A percentile compares a stretch with the other conserved stretches of the same genome.
Evolutionary conservation across 495 filamentous ascomycete species (phyloP).

Genomic region (Daldinia grandis): DNA sequence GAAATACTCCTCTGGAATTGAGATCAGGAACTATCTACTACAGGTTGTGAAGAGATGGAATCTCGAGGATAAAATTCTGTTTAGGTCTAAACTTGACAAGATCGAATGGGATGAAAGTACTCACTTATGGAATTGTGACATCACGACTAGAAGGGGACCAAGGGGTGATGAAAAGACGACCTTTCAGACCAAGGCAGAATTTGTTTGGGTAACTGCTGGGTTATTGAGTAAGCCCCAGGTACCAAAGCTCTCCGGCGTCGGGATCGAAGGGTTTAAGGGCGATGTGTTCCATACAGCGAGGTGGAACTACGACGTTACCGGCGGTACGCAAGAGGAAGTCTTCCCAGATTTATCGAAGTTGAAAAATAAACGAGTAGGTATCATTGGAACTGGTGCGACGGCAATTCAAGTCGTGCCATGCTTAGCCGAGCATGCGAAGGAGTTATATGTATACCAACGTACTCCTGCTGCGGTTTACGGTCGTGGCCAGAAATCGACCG

Average conservation of each 20-base stretch:
- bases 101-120: constrained; percentile 55
- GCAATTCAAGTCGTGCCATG: constrained; percentile 61
- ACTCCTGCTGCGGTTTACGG: constrained; percentile 61
- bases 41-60: constrained; percentile 53
- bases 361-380: constrained; percentile 59
- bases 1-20: constrained; percentile 54
- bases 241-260: constrained; percentile 51
- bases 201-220: constrained; percentile 51
- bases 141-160: constrained; percentile 49
- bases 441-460: constrained; percentile 65
- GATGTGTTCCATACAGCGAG: constrained; percentile 61
- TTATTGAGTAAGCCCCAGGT: constrained; percentile 57
- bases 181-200: constrained; percentile 46
- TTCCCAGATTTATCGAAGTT: constrained; percentile 53
- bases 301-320: constrained; percentile 64
- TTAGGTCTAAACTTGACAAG: constrained; percentile 50
- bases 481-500: constrained; percentile 59
- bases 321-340: constrained; percentile 56
- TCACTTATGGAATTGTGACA: constrained; percentile 53
- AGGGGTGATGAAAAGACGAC: constrained; percentile 42
- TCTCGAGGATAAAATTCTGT: constrained; percentile 57
- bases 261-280: constrained; percentile 57
- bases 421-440: constrained; percentile 59
- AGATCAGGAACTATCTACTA: constrained; percentile 58
- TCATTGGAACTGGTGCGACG: constrained; percentile 65